Evolutionary conservation across 768 basidiomycete species (phyloP), one percentile per base, ranked within the genome.

Genomic region (Xerocomellus intermedius): DNA sequence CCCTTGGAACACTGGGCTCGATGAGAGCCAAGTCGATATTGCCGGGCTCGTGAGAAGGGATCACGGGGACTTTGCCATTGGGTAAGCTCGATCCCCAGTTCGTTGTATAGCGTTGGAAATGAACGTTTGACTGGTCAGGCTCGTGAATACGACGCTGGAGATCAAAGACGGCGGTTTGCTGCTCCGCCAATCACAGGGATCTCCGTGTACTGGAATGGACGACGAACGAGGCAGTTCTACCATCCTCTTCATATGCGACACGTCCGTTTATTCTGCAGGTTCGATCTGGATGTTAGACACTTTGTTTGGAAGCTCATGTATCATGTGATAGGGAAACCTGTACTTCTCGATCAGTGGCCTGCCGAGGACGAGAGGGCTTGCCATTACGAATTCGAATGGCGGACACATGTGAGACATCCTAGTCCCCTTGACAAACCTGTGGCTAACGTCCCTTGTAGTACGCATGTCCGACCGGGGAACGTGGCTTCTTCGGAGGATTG

Each of bases 331-430:
- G 83, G 83, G 8, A 67, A 68, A 42, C 83, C 84, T 8, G 63
- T 72, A 16, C 76, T 94, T 5, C 69, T 91, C 3, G 85, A 82
- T 2, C 83, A 87, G 46, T 80, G 92, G 22, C 82, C 83, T 8
- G 74, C 74, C 9, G 79, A 82, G 16, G 83, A 87, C 33, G 80
- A 85, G 9, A 65, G 65, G 26, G 83, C 82, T n/a, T 95, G 93
- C 68, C 80, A 84, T 13, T 94, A 86, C 66, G 81, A 88, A 54
- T 72, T 95, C 37, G 91, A 94, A 73, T 95, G 93, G 93, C 76
- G 79, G 52, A 93, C 89, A 5, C 84, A 83, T 61, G 91, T 93
- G 60, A 63, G 82, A 69, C 28, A 22, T 26, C n/a, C 30, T 35
- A n/a, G 2, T 36, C 4, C 14, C 32, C 5, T 55, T 28, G 14